phyloP scores from a whole-genome alignment of 192 early-diverging fungal species.

The Cetraspora pellucida region DNA sequence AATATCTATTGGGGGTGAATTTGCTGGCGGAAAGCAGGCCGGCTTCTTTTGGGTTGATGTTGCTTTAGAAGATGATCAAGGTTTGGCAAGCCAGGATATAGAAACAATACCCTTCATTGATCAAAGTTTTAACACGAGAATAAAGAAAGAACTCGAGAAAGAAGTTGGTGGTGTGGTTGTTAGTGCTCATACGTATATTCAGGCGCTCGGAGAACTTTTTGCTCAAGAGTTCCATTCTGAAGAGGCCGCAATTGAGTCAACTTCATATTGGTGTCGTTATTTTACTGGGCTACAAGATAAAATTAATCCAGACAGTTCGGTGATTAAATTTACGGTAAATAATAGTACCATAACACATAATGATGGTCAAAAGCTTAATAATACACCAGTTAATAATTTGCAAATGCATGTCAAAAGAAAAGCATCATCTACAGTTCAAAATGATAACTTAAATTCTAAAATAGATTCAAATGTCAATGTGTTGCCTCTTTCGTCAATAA shows the following conservation, averaged over 20 bases:
- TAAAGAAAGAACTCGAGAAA: conserved; percentile 14
- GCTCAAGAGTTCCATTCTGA: conserved; percentile 11
- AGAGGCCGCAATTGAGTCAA: conserved; percentile 9
- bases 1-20: conserved; percentile 73
- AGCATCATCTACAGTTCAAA: not conserved
- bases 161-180: conserved; percentile 8
- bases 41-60: conserved; percentile 62
- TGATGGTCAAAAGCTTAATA: not conserved
- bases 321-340: not conserved
- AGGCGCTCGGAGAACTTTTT: not conserved
- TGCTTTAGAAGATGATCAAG: conserved; percentile 3
- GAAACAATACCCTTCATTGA: not conserved
- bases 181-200: not conserved
- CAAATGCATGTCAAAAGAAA: not conserved
- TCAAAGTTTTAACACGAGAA: conserved; percentile 19
- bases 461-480: not conserved
- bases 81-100: conserved; percentile 2
- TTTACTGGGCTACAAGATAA: not conserved
- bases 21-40: conserved; percentile 66
- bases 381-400: not conserved
- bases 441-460: not conserved
- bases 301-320: not conserved
- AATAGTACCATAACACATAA: not conserved
- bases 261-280: not conserved
- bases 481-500: conserved; percentile 3